These are phyloP conservation scores for Cinnamomum micranthum DNA, from an alignment of 164 flowering plant species.

Conservation along the genomic window DNA sequence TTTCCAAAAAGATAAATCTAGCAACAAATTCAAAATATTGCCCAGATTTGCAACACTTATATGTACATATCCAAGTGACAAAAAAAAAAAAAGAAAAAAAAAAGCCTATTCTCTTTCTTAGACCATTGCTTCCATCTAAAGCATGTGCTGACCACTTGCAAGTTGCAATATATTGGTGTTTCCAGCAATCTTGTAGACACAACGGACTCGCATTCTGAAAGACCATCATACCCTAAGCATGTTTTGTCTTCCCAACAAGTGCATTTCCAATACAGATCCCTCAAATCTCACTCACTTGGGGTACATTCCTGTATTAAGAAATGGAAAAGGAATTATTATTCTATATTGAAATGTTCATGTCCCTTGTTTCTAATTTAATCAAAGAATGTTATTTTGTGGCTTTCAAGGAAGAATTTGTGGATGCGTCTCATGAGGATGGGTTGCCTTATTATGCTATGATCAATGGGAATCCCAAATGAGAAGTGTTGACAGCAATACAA, in stretches of 20 bases:
- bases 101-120: too few species aligned
- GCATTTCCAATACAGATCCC: neutral
- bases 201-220: neutral
- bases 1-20: too few species aligned
- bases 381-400: neutral
- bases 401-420: neutral
- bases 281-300: neutral
- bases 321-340: neutral
- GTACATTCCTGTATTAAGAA: neutral
- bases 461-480: neutral
- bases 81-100: too few species aligned
- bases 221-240: neutral
- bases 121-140: too few species aligned
- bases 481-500: neutral
- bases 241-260: neutral
- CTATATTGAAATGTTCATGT: neutral
- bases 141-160: too few species aligned
- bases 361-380: neutral
- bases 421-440: neutral
- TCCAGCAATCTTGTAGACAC: neutral
- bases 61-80: too few species aligned
- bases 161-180: too few species aligned
- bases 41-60: too few species aligned
- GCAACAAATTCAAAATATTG: too few species aligned
- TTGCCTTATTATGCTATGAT: neutral